Base-by-base conservation (phyloP, 2,329 filamentous ascomycete genomes). In the Paracorniculantispora psalliotae region DNA sequence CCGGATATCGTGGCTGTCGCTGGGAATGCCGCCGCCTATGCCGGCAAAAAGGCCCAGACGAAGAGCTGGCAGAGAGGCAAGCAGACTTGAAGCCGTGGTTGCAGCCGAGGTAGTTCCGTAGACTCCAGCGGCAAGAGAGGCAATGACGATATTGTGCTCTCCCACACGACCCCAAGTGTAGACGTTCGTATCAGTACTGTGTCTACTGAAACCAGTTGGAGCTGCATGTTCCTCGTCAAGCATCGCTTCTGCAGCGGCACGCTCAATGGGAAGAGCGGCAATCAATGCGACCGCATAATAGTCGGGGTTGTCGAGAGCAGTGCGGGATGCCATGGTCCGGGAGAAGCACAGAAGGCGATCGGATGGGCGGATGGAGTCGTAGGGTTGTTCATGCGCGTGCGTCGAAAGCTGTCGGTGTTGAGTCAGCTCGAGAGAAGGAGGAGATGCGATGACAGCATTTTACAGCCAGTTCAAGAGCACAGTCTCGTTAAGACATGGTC, bases 111-210 rank as follows among this genome's bases (percentile, higher is more conserved):
- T 51, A 0, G 28, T 62, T 1, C 64, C 62, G 17, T 61, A 60
- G 1, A 53, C 33, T 8, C 63, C 63, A 15, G 59, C 60, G 13
- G 61, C 25, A 28, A 64, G 59, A 21, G 60, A 64, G 9, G 57
- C 54, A 17, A 66, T 64, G 12, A 66, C 64, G 4, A 67, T 39
- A n/a, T 66, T 65, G 47, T 68, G 65, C 10, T 57, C 47, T n/a
- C 63, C 61, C 2, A 68, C 49, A 1, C 61, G 60, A 5, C 65
- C 66, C 46, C 64, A 68, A 0, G 61, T 64, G 37, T 72, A 72
- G 0, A 51, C 48, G 30, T 72, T 71, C 0, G 52, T 44, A 15
- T 72, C 69, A 4, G 19, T 48, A 8, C 10, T n/a, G 25, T 60
- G 35, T 30, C 56, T 54, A 1, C 39, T 43, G 12, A 66, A 64